Evolutionary conservation across 2,329 filamentous ascomycete species (phyloP).

Genomic region (Microsporum ferrugineum): DNA sequence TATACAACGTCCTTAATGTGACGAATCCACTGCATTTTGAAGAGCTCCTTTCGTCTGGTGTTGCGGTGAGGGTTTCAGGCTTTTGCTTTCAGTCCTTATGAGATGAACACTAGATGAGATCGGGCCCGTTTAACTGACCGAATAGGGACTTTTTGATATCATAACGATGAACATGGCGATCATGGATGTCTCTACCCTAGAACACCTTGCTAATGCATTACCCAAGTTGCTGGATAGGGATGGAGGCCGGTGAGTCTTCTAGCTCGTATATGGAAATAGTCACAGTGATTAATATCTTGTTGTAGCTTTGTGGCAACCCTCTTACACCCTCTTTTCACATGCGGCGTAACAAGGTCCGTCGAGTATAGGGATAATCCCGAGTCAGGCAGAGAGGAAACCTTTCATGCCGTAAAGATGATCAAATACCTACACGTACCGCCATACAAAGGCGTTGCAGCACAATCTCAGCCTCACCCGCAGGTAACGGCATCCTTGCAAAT

Average conservation of each 20-base stretch:
- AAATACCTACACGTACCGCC: constrained; percentile 37
- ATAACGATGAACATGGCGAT: constrained; percentile 41
- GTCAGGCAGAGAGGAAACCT: constrained; percentile 28
- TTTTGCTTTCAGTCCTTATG: neutral
- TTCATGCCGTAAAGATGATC: constrained; percentile 29
- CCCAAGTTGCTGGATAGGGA: constrained; percentile 32
- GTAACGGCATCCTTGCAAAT: constrained; percentile 15
- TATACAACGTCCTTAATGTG: constrained; percentile 30
- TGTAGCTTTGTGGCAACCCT: constrained; percentile 37
- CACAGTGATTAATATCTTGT: neutral
- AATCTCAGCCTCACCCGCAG: constrained; percentile 27
- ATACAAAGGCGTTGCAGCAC: constrained; percentile 27
- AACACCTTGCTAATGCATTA: constrained; percentile 34
- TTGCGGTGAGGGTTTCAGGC: neutral
- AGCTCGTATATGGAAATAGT: neutral
- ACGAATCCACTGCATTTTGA: constrained; percentile 27
- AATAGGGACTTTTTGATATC: constrained; percentile 31
- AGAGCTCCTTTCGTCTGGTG: constrained; percentile 16
- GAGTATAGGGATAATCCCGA: constrained; percentile 28
- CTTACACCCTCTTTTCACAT: constrained; percentile 43
- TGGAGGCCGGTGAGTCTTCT: constrained; percentile 30
- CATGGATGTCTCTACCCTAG: constrained; percentile 38
- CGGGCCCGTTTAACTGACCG: neutral
- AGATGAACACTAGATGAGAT: neutral
- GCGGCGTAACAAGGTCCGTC: constrained; percentile 31